Base-by-base conservation (phyloP, 805 yeast genomes). In the Candida corydali region DNA sequence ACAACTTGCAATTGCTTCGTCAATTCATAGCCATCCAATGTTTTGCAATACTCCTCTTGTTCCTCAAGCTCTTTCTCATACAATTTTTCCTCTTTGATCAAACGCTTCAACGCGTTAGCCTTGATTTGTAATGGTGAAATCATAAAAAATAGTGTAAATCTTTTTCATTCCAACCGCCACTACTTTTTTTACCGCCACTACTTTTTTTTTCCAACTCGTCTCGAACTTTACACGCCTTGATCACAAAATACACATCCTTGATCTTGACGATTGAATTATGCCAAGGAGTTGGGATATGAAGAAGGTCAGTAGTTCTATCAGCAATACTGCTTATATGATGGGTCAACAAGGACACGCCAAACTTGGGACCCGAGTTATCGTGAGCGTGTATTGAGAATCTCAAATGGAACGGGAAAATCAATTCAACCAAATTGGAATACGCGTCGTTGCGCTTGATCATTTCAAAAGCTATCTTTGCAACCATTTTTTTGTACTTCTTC, bases 281-380 rank as follows among this genome's bases (percentile, higher is more conserved):
- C 82, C 82, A 78, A 32, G 83, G 82, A 0, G 82, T 77, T 34
- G 83, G 82, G 40, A 78, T 76, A 51, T 78, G 83, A 39, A 78
- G 63, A 44, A 73, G 57, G 44, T 75, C 81, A 29, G 72, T 76
- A 48, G 59, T 68, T 18, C 49, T 49, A 32, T 61, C 61, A 34
- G 70, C 72, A 23, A 76, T 52, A n/a, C 70, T 59, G 34, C 58
- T 65, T 12, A 76, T 69, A 11, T 71, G 72, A 33, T 59, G 63
- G 5, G 53, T 49, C 45, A 78, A 69, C 15, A 77, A 59, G 40
- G 63, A 67, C 30, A 78, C 64, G 17, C 82, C 82, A 55, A 61
- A 77, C 52, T 78, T 78, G 10, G 83, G 83, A 1, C 82, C 83
- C 24, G 59, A 50, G 42, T 77, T 78, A 26, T 60, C 68, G 50